Evolutionary conservation across 192 early-diverging fungal species (phyloP).

Genomic region (Lunasporangiospora selenospora): DNA sequence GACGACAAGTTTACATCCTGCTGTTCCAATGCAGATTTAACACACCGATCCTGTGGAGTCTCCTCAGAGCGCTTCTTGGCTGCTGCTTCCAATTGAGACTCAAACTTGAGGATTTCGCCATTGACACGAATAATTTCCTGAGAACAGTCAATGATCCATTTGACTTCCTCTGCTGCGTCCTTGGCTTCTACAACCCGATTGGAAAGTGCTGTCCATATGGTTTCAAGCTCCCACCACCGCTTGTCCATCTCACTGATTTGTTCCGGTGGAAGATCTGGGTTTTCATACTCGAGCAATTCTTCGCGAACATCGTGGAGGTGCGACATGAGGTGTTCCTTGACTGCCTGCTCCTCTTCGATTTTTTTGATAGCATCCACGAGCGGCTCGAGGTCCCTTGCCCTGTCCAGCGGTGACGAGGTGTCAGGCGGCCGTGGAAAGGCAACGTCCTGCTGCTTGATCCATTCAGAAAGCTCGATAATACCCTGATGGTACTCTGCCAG

Average conservation of each 20-base stretch:
- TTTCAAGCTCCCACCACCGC: slow-evolving; percentile 45
- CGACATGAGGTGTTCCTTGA: slow-evolving; percentile 42
- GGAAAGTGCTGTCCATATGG: slow-evolving; percentile 34
- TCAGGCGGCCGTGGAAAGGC: slow-evolving; percentile 15
- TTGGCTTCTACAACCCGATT: slow-evolving; percentile 37
- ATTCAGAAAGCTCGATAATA: slow-evolving; percentile 32
- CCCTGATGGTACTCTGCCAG: slow-evolving; percentile 35
- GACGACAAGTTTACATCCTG: slow-evolving; percentile 41
- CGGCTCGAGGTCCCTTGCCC: slow-evolving; percentile 31
- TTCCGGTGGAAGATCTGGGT: slow-evolving; percentile 35
- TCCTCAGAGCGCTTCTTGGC: slow-evolving; percentile 30
- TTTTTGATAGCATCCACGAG: slow-evolving; percentile 25
- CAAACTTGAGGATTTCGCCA: slow-evolving; percentile 40
- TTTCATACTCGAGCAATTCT: slow-evolving; percentile 33
- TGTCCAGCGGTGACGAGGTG: slow-evolving; percentile 24
- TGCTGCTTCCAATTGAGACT: slow-evolving; percentile 28
- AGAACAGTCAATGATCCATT: slow-evolving; percentile 46
- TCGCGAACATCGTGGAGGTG: slow-evolving; percentile 45
- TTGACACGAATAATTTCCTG: slow-evolving; percentile 43
- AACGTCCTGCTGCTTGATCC: slow-evolving; percentile 24
- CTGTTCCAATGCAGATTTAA: slow-evolving; percentile 29
- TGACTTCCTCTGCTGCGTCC: slow-evolving; percentile 38
- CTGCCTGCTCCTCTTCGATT: slow-evolving; percentile 30
- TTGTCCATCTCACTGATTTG: slow-evolving; percentile 37
- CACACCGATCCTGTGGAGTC: slow-evolving; percentile 29